Evolutionary conservation across 805 yeast genomes (phyloP), one percentile per base, ranked within the genome.

Genomic region (Zygoascus biomembranicola): DNA sequence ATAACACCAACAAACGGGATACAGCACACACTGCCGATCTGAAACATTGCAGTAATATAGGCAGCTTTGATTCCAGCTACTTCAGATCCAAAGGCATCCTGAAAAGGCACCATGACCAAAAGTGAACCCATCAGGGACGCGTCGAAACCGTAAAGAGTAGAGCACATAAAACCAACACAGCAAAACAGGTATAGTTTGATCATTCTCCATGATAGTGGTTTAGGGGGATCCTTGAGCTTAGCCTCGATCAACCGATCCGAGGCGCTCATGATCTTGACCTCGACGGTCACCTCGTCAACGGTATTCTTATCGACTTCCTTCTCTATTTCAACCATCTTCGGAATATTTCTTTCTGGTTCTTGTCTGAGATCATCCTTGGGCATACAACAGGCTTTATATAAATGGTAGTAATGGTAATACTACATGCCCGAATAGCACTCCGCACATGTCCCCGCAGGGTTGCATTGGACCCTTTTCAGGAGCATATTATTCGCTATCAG

Each of bases 61-160:
- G 52, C 59, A 2, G 59, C 59, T 47, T 43, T 50, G 23, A 48
- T 26, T 10, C 59, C 59, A 35, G 28, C 57, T n/a, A 48, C 53
- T n/a, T 44, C 48, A 2, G 57, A 43, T 10, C 57, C 59, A 49
- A 56, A 56, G 11, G 26, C 32, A 5, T 41, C 39, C 32, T 54
- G 52, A 50, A 56, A 56, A 8, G 55, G 45, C 26, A 42, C 28
- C 47, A 48, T 51, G n/a, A 46, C 50, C 16, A 56, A 43, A 5
- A 54, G 42, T 3, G 57, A 23, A n/a, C 51, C 48, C 55, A 56
- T 56, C 39, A 56, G 28, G 35, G 47, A 28, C 16, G 47, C 59
- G 45, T 56, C 59, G 41, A 50, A 47, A 8, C 55, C 55, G 18
- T 46, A 46, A 14, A 46, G 32, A 16, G 37, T n/a, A 16, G 49